phyloP scores from a whole-genome alignment of 2,329 filamentous ascomycete species.

The Didymella segeticola region DNA sequence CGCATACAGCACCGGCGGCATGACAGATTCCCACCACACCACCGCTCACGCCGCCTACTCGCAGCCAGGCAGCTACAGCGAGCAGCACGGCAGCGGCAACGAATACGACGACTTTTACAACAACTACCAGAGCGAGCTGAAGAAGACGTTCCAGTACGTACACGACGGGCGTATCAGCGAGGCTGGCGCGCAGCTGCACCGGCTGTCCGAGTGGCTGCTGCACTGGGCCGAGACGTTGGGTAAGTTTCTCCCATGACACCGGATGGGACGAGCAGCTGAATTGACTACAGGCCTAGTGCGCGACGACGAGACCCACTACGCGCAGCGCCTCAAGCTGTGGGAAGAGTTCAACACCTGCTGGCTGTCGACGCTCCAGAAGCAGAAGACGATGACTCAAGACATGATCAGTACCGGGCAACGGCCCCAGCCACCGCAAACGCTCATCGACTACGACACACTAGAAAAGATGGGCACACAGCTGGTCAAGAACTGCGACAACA shows the following conservation, averaged over 20 bases:
- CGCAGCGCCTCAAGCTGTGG: slow-evolving; percentile 85
- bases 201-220: slow-evolving; percentile 71
- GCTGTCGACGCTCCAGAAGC: slow-evolving; percentile 81
- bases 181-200: slow-evolving; percentile 64
- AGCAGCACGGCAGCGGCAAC: slow-evolving; percentile 53
- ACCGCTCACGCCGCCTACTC: slow-evolving; percentile 49
- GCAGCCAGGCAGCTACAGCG: slow-evolving; percentile 42
- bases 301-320: slow-evolving; percentile 78
- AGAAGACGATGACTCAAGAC: slow-evolving; percentile 74
- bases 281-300: slow-evolving; percentile 74
- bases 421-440: slow-evolving; percentile 63
- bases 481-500: slow-evolving; percentile 79
- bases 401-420: slow-evolving; percentile 66
- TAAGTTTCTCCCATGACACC: slow-evolving; percentile 53
- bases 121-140: slow-evolving; percentile 63
- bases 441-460: slow-evolving; percentile 73
- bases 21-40: slow-evolving; percentile 58
- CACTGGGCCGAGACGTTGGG: slow-evolving; percentile 70
- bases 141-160: slow-evolving; percentile 74
- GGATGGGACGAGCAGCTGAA: slow-evolving; percentile 48
- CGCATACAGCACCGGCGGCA: slow-evolving; percentile 58
- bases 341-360: slow-evolving; percentile 93
- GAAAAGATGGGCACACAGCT: slow-evolving; percentile 84
- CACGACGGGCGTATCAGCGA: slow-evolving; percentile 66
- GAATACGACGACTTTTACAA: slow-evolving; percentile 72